Percentiles rank a stretch among this genome's conserved stretches.
These are phyloP conservation scores for Rhododendron ferrugineum DNA, from an alignment of 148 eudicot species.

Conservation along the genomic window DNA sequence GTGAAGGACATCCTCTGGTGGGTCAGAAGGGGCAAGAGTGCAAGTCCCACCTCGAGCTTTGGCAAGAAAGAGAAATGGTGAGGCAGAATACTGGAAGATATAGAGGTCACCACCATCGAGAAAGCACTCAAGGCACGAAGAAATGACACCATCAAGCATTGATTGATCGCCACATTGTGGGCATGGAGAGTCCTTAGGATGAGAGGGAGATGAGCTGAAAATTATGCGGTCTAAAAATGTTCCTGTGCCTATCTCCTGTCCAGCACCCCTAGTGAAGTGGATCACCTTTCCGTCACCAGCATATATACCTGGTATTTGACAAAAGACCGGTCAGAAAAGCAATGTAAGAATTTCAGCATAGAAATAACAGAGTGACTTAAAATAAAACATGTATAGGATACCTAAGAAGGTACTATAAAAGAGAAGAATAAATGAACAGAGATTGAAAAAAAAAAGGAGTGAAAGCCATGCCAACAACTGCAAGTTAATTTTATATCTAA, in stretches of 20 bases:
- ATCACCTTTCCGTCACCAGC: slow-evolving; percentile 74
- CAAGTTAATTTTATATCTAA: not conserved
- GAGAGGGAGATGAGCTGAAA: slow-evolving; percentile 63
- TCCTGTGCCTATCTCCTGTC: slow-evolving; percentile 86
- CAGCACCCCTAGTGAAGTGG: slow-evolving; percentile 85
- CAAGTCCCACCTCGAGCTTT: slow-evolving; percentile 94
- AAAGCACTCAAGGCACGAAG: slow-evolving; percentile 89
- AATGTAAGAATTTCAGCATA: not conserved
- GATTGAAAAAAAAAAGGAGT: not conserved
- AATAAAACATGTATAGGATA: not conserved
- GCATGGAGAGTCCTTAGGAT: slow-evolving; percentile 42
- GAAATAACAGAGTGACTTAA: not conserved
- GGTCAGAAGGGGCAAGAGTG: slow-evolving; percentile 70
- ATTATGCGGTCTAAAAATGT: slow-evolving; percentile 61
- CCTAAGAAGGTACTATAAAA: not conserved
- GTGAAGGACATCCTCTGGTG: slow-evolving; percentile 56
- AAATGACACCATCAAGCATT: slow-evolving; percentile 57
- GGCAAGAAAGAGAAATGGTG: slow-evolving; percentile 57
- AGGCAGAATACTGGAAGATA: slow-evolving; percentile 53
- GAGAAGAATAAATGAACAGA: not conserved
- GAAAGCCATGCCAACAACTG: not conserved
- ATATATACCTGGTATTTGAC: slow-evolving; percentile 58
- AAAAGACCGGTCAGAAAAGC: not conserved
- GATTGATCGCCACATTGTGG: slow-evolving; percentile 72
- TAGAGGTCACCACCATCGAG: slow-evolving; percentile 75